A percentile compares a stretch with the other conserved stretches of the same genome.
phyloP scores from a whole-genome alignment of 75 land plant species.

The Picea glauca region DNA sequence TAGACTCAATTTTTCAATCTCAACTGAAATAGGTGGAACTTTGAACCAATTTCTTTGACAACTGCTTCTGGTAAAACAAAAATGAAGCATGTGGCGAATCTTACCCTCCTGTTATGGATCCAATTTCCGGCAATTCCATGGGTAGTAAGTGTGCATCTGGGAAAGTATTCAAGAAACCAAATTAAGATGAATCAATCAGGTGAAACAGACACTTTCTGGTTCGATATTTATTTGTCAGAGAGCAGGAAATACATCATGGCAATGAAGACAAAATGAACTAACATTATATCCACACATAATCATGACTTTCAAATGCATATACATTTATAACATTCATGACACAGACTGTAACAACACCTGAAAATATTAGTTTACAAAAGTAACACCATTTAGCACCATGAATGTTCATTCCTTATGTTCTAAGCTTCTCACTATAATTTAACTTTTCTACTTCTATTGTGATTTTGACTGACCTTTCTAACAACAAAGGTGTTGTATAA shows the following conservation, averaged over 20 bases:
- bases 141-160: conserved; percentile 88
- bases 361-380: not conserved
- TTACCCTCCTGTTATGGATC: conserved; percentile 70
- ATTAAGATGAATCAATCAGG: not conserved
- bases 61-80: not conserved
- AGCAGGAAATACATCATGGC: not conserved
- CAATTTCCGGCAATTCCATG: conserved; percentile 79
- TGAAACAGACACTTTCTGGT: not conserved
- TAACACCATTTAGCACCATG: not conserved
- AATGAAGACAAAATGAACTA: not conserved
- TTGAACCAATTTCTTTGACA: not conserved
- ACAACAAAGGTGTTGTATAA: no score
- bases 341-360: not conserved
- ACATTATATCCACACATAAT: not conserved
- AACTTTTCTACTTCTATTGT: no score
- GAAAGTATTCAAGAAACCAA: not conserved
- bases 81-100: not conserved
- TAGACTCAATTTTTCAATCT: not conserved
- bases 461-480: no score
- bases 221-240: not conserved
- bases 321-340: not conserved
- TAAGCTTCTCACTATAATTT: no score
- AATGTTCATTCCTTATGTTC: not conserved
- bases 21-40: not conserved
- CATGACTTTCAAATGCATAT: not conserved